Evolutionary conservation across 371 early-diverging fungal species (phyloP), one percentile per base, ranked within the genome.

Genomic region (Actinomortierella wolfii): DNA sequence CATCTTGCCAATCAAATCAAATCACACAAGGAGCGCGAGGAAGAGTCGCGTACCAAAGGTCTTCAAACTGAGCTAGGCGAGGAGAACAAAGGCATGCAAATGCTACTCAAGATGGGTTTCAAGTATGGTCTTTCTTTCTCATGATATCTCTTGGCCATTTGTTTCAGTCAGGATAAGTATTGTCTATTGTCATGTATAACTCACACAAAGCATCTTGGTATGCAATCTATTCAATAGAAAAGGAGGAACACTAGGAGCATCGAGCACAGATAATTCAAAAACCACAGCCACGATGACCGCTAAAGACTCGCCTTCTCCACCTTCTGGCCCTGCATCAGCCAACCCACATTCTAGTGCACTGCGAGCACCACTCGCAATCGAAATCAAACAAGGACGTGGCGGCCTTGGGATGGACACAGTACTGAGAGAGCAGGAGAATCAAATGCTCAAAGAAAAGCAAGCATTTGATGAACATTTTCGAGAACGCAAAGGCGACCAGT

Each of bases 81-180:
- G 18, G 77, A 78, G 5, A 88, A 88, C 64, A 86, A 84, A 54
- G 90, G 90, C 21, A 86, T 87, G 83, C 73, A 85, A 28, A 84
- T 90, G 86, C 55, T 90, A 15, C 81, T 82, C 78, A 87, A 87
- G 29, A 86, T 90, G 88, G 90, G 89, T 0, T 90, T 83, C 78
- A 84, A 84, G 84, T 82, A 79, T 17, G 79, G 6, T 1, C 2
- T 2, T 47, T 47, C 21, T 47, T 47, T 47, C 21, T 20, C 8
- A 18, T 8, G 2, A 2, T 1, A 26, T 54, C 45, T 29, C 13
- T 17, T 50, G 21, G 13, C 29, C 25, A n/a, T 46, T 47, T n/a
- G n/a, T n/a, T n/a, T n/a, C n/a, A n/a, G n/a, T n/a, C n/a, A n/a
- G n/a, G n/a, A n/a, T n/a, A n/a, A n/a, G 28, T 5, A 18, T n/a